Evolutionary conservation across 1,284 basidiomycete genomes (phyloP).

Genomic region (Ceratobasidium sp.): DNA sequence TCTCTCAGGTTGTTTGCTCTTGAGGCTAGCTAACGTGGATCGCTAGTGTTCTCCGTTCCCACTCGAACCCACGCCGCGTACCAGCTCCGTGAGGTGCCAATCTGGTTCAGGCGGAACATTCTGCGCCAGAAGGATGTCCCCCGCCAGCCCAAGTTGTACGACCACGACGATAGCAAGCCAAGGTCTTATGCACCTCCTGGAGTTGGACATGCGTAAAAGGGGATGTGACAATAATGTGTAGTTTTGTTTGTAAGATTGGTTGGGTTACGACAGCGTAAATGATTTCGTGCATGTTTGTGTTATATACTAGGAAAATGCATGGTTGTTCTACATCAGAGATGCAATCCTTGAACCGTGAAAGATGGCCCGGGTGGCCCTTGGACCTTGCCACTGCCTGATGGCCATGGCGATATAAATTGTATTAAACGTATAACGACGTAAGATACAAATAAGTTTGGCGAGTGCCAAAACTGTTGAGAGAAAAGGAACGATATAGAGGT

Average conservation of each 20-base stretch:
- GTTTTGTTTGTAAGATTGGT: not conserved
- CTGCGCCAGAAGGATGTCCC: slow-evolving; percentile 55
- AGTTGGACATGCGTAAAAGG: slow-evolving; percentile 26
- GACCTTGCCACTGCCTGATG: too few relatives aligned
- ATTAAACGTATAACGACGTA: too few relatives aligned
- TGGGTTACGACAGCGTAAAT: not conserved
- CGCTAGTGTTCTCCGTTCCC: slow-evolving; percentile 74
- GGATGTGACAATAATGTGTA: not conserved
- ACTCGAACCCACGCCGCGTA: slow-evolving; percentile 70
- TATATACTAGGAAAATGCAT: not conserved
- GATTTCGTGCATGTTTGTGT: not conserved
- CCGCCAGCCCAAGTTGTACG: slow-evolving; percentile 30
- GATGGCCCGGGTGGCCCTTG: too few relatives aligned
- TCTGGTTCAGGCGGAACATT: slow-evolving; percentile 70
- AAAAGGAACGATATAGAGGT: too few relatives aligned
- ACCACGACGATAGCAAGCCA: slow-evolving; percentile 29
- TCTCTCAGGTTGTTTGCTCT: not conserved
- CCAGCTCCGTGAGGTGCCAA: slow-evolving; percentile 67
- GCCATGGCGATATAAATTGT: too few relatives aligned
- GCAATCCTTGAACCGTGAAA: not conserved
- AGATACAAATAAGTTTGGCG: too few relatives aligned
- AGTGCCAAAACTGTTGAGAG: too few relatives aligned
- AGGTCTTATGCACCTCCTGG: slow-evolving; percentile 42
- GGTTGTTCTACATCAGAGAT: not conserved
- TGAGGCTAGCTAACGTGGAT: not conserved